phyloP scores from a whole-genome alignment of 768 basidiomycete species.

The Epithele typhae region DNA sequence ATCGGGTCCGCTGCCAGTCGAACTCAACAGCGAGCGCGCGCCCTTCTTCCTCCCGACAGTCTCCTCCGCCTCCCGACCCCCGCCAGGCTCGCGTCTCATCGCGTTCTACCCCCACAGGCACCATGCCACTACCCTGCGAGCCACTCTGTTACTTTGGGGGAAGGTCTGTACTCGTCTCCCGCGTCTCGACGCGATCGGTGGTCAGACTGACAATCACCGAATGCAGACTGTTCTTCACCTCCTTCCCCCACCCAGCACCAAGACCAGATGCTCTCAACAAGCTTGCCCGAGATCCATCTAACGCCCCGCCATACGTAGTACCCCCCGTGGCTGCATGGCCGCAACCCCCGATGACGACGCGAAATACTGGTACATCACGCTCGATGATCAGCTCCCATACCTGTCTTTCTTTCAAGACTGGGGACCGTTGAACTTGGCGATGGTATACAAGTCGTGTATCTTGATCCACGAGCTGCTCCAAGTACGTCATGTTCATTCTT shows the following conservation, averaged over 20 bases:
- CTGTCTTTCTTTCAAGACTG: conserved; percentile 94
- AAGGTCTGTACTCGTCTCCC: conserved; percentile 43
- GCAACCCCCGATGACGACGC: conserved; percentile 70
- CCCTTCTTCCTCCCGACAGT: conserved; percentile 14
- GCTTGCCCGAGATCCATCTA: conserved; percentile 44
- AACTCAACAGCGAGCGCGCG: conserved; percentile 18
- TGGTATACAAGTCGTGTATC: conserved; percentile 91
- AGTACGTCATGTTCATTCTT: conserved; percentile 35
- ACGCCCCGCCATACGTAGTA: conserved; percentile 61
- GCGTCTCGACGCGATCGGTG: conserved; percentile 1
- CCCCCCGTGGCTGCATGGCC: conserved; percentile 49
- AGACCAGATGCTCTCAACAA: conserved; percentile 61
- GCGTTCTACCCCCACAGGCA: conserved; percentile 2
- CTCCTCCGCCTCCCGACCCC: conserved; percentile 5
- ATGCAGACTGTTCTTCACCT: conserved; percentile 76
- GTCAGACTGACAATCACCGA: conserved; percentile 7
- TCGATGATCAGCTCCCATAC: conserved; percentile 90
- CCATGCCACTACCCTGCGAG: conserved; percentile 54
- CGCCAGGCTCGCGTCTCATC: conserved; percentile 8
- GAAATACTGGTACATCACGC: conserved; percentile 85
- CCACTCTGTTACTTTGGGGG: conserved; percentile 77
- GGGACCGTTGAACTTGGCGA: conserved; percentile 88
- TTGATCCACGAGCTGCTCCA: conserved; percentile 86
- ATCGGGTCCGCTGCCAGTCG: conserved; percentile 17
- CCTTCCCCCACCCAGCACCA: conserved; percentile 77